Evolutionary conservation across 2,329 filamentous ascomycete species (phyloP), one percentile per base, ranked within the genome.

Genomic region (Diaporthe citrichinensis): DNA sequence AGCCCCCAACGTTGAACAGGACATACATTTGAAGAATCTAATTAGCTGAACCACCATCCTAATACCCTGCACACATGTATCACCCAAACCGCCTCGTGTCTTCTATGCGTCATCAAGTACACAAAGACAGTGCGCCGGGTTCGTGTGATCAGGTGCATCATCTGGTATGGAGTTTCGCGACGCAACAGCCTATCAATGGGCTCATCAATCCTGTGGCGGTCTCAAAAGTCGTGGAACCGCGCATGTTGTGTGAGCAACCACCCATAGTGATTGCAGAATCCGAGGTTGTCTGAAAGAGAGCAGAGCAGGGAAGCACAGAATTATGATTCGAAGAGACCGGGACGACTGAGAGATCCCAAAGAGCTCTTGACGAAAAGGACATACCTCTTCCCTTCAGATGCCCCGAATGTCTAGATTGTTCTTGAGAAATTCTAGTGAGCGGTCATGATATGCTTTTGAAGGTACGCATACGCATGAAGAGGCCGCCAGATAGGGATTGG

Each of bases 371-470:
- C 5, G 9, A 5, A 8, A n/a, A 25, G 9, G n/a, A 4, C 23
- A 25, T 0, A 25, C 4, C 4, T n/a, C 9, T 6, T 25, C 1
- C 4, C 25, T 4, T 4, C 2, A 3, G 6, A 28, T 41, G 12
- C 23, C 6, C 20, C 23, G 12, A 25, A 17, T 17, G 10, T 14
- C 5, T 7, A 65, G 28, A 9, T 28, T 2, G 10, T 10, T 12
- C n/a, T 23, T 9, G 0, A 23, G 28, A 4, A 2, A 28, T 3
- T 7, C 3, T 59, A 23, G 9, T 6, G 6, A 10, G 2, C 7
- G 28, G 25, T 7, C 28, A n/a, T n/a, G 39, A 14, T 49, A 5
- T 49, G 12, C 17, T n/a, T 15, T 49, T 49, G 28, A n/a, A n/a
- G 2, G 2, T n/a, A 9, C 12, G 20, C 41, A 17, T 51, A 17